Evolutionary conservation across 1,284 basidiomycete species (phyloP), one percentile per base, ranked within the genome.

Genomic region (Austroboletus novae-zelandiae): DNA sequence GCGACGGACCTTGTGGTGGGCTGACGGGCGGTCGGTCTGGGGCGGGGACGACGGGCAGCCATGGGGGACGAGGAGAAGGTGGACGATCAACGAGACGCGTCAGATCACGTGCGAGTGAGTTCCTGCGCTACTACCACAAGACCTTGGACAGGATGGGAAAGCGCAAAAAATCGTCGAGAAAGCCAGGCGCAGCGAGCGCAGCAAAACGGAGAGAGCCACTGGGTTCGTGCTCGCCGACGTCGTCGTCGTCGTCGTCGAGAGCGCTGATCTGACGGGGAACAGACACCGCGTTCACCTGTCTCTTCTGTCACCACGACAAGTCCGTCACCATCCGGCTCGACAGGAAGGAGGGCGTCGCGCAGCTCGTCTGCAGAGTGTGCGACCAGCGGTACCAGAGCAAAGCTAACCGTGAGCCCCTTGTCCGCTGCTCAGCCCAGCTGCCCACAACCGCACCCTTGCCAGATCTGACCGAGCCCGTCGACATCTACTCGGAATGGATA

Each of bases 301-400:
- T 94, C n/a, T 94, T 93, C 69, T 94, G 91, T 70, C 86, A 94
- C 71, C 91, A 94, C 67, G 89, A 94, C 64, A 90, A 89, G 63
- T 89, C 91, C 18, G 91, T 94, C 48, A 89, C 84, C 11, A 91
- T 94, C 48, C 82, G 90, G 66, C 78, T 94, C 59, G 88, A 92
- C 73, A 80, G 84, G 62, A 92, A 91, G 66, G 90, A 91, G 62
- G 86, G 87, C 3, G 72, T 91, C 27, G 89, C 85, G 10, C 79
- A 87, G 58, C 75, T 91, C 25, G 79, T 82, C 27, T 92, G 89
- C 70, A 83, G 82, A 71, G 78, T 91, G 11, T 92, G 89, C 61
- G 86, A 89, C 60, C 89, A 91, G 67, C 75, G 84, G 42, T 93
- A 84, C 64, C 87, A 91, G 65, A 86, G 86, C 68, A 89, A 87